phyloP scores from a whole-genome alignment of 148 eudicot species.

The Amaranthus palmeri region DNA sequence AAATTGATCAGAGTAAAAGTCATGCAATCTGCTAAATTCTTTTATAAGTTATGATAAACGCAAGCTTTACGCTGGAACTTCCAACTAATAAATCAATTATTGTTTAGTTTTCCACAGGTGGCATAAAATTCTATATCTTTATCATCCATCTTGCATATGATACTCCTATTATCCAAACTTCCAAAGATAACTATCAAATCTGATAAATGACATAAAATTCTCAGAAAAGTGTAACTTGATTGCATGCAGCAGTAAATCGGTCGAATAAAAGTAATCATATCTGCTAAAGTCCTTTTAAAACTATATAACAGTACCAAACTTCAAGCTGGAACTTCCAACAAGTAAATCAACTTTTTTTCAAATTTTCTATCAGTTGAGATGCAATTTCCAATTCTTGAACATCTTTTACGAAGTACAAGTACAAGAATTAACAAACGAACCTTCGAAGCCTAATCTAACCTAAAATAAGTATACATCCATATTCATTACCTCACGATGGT shows the following conservation, averaged over 20 bases:
- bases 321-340: background rate
- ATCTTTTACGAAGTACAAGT: background rate
- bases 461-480: too few species aligned
- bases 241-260: background rate
- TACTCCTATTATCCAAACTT: conserved; percentile 5
- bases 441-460: too few species aligned
- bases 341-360: background rate
- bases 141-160: conserved; percentile 30
- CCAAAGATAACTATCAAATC: background rate
- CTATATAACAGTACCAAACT: background rate
- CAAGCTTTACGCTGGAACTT: background rate
- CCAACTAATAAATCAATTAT: background rate
- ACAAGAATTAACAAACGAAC: too few species aligned
- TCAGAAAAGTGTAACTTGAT: background rate
- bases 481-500: too few species aligned
- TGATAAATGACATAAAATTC: background rate
- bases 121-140: conserved; percentile 17
- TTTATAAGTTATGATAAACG: background rate
- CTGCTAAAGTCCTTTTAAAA: background rate
- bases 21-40: background rate
- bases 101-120: background rate
- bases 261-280: background rate
- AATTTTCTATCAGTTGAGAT: background rate
- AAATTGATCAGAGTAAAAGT: background rate
- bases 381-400: conserved; percentile 21